Percentiles rank a stretch among this genome's conserved stretches.
These are phyloP conservation scores for Avena insularis DNA, from an alignment of 176 grass and related monocot species.

Conservation along the genomic window DNA sequence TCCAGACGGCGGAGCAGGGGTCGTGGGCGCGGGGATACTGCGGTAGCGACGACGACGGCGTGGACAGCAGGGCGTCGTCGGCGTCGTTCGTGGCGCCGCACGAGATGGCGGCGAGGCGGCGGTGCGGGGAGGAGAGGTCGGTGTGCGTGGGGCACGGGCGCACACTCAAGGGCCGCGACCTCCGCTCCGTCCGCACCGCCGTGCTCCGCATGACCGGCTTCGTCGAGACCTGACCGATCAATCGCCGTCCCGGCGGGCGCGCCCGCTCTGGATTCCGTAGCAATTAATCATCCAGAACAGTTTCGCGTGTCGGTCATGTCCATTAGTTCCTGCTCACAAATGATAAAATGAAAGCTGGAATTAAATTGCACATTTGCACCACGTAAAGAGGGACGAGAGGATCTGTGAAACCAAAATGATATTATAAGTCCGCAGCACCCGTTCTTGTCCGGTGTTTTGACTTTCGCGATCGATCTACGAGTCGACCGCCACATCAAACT, in stretches of 20 bases:
- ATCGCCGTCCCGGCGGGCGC: no score
- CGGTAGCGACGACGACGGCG: background rate
- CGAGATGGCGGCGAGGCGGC: conserved; percentile 29
- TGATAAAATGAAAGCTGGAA: no score
- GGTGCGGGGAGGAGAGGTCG: conserved; percentile 29
- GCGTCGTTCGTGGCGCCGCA: conserved; percentile 53
- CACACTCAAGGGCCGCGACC: conserved; percentile 73
- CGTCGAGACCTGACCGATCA: conserved; percentile 45
- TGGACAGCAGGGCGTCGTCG: no score
- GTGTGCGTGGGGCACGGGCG: conserved; percentile 61
- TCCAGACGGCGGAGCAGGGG: background rate
- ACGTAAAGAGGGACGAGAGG: background rate
- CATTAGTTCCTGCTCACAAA: no score
- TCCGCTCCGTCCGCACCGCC: conserved; percentile 49
- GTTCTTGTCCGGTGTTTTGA: background rate
- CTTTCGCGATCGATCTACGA: background rate
- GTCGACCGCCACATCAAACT: background rate
- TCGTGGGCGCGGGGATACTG: background rate
- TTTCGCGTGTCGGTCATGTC: background rate
- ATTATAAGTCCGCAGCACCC: no score
- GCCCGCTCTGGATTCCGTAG: background rate
- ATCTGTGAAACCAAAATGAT: background rate
- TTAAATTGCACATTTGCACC: background rate
- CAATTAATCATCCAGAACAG: background rate
- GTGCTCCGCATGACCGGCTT: conserved; percentile 68